Base-by-base conservation (phyloP, 2,329 filamentous ascomycete genomes). In the Pyrenophora teres region DNA sequence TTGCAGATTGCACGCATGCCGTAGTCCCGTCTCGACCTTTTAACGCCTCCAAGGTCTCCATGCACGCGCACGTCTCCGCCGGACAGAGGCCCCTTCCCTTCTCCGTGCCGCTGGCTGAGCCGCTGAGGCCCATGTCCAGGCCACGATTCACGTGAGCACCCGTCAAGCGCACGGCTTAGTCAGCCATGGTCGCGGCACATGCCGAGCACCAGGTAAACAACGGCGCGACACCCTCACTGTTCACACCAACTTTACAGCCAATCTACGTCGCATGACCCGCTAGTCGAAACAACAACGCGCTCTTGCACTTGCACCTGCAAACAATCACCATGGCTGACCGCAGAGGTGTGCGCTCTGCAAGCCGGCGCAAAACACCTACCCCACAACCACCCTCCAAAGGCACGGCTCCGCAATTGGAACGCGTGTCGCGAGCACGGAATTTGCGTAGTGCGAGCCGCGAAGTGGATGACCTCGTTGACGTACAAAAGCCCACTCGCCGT, bases 381-480 rank as follows among this genome's bases (percentile, higher is more conserved):
- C 66, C 67, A 42, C 66, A 71, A 50, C 60, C 64, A 18, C 52
- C 57, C 8, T 54, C 65, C 32, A 56, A 62, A 46, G 46, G 54
- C 33, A 55, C 56, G 37, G 51, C 57, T 12, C 54, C 59, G 4
- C 63, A 59, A 44, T 36, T 57, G 18, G 64, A 45, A 52, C 69
- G 64, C 55, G 56, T 56, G 50, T 50, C 67, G 55, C 68, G 62
- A 35, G 56, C 59, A 21, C 65, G 74, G 38, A 59, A 53, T 19
- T 67, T 73, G 39, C 69, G 76, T 59, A 77, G 74, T 61, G 69
- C 68, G 44, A 78, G 76, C 60, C 71, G 67, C 49, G 76, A 77
- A 38, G 47, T 72, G 4, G 68, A 68, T 10, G 52, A 59, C 18
- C 44, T 52, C 8, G 16, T 52, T 16, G 53, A 67, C 16, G 43